Percentiles rank a stretch among this genome's conserved stretches.
phyloP scores from a whole-genome alignment of 2,329 filamentous ascomycete species.

The Arachnomyces sp. region DNA sequence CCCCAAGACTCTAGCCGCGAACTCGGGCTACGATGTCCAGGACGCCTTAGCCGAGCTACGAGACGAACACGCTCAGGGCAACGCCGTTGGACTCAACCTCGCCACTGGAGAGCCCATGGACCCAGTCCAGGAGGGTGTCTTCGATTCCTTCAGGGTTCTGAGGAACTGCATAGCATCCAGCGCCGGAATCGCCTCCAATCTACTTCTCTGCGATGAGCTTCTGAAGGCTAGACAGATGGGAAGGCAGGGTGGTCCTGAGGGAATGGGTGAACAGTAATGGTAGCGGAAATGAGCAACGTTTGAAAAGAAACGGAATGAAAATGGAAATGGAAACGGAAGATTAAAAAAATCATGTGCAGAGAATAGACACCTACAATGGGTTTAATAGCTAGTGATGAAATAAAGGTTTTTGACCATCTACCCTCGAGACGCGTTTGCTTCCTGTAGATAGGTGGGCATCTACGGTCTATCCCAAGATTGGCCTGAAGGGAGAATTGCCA shows the following conservation, averaged over 20 bases:
- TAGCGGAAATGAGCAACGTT: constrained; percentile 15
- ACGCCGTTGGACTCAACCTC: constrained; percentile 78
- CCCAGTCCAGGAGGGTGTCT: constrained; percentile 82
- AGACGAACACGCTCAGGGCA: constrained; percentile 76
- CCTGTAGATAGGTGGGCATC: no score
- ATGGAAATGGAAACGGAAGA: constrained; percentile 20
- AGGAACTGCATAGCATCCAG: constrained; percentile 90
- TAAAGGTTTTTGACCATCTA: no score
- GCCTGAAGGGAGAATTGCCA: no score
- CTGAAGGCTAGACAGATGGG: constrained; percentile 96
- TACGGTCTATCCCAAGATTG: no score
- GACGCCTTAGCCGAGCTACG: constrained; percentile 81
- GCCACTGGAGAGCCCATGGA: constrained; percentile 90
- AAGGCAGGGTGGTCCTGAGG: constrained; percentile 33
- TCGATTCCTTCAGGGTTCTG: constrained; percentile 90
- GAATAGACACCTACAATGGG: no score
- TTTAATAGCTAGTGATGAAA: no score
- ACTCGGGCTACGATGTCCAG: constrained; percentile 93
- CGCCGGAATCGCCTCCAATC: constrained; percentile 88
- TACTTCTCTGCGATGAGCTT: constrained; percentile 92
- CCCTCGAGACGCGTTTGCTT: no score
- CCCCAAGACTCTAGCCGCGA: constrained; percentile 93
- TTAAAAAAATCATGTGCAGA: constrained; percentile 8
- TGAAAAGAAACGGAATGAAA: constrained; percentile 11
- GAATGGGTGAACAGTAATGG: constrained; percentile 32